Evolutionary conservation across 2,329 filamentous ascomycete species (phyloP).

Genomic region (Cladosporium sp.): DNA sequence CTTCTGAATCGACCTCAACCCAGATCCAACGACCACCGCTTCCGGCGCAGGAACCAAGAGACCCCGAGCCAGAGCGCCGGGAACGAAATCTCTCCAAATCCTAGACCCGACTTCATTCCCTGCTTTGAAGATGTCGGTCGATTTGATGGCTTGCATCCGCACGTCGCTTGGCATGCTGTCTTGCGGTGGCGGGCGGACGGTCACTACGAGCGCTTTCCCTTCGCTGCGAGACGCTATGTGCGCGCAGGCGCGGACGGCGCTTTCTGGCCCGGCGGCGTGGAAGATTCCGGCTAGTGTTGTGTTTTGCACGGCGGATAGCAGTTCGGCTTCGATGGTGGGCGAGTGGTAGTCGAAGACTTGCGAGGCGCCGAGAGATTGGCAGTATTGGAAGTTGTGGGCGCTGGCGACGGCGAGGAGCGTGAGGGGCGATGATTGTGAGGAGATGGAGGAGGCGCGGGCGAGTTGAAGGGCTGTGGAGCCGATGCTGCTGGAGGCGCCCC

Average conservation of each 20-base stretch:
- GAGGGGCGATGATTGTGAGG: too few species aligned
- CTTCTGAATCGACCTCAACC: conserved; percentile 41
- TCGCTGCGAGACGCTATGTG: conserved; percentile 23
- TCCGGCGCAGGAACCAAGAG: conserved; percentile 37
- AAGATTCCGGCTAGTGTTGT: conserved; percentile 30
- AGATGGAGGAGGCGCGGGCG: conserved; percentile 31
- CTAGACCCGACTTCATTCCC: conserved; percentile 24
- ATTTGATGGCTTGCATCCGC: conserved; percentile 22
- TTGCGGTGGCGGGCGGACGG: conserved; percentile 21
- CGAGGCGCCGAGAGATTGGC: conserved; percentile 43
- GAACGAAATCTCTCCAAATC: conserved; percentile 25
- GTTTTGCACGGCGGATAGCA: conserved; percentile 25
- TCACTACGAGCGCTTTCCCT: conserved; percentile 29
- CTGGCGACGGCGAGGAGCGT: conserved; percentile 41
- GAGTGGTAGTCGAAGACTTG: conserved; percentile 43
- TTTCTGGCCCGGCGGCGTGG: conserved; percentile 25
- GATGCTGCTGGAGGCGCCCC: conserved; percentile 49
- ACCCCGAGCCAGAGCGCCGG: conserved; percentile 34
- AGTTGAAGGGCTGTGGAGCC: conserved; percentile 47
- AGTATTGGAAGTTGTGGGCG: conserved; percentile 30
- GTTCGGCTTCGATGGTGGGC: conserved; percentile 16
- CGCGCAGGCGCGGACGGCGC: conserved; percentile 24
- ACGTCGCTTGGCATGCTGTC: conserved; percentile 24
- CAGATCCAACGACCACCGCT: conserved; percentile 37
- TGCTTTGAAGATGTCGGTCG: conserved; percentile 23